phyloP scores from a whole-genome alignment of 139 green algal genomes.

The Chlorella vulgaris region DNA sequence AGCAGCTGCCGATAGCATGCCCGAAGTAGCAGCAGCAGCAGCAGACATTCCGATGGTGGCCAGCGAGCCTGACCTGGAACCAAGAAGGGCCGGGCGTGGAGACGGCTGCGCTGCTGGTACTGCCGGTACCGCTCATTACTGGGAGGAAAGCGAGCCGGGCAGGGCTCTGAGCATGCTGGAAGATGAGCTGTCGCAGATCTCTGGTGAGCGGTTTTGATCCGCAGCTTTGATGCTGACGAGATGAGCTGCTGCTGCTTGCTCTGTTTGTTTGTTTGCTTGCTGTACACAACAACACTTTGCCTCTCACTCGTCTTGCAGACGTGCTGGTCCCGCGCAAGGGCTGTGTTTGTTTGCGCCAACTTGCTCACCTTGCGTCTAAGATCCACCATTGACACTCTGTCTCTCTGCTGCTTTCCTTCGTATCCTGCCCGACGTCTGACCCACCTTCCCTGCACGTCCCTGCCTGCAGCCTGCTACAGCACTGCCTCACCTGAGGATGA shows the following conservation, averaged over 20 bases:
- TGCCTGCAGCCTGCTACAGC: background rate
- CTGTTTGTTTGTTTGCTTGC: too few species aligned
- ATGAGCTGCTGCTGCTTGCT: background rate
- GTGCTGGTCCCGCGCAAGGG: too few species aligned
- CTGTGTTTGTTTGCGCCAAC: too few species aligned
- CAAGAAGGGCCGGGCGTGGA: background rate
- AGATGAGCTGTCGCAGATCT: slow-evolving; percentile 40
- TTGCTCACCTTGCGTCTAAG: too few species aligned
- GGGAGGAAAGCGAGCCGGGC: slow-evolving; percentile 9
- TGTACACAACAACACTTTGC: too few species aligned
- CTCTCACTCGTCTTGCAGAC: too few species aligned
- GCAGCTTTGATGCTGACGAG: background rate
- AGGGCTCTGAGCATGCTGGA: slow-evolving; percentile 60
- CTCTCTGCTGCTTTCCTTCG: background rate
- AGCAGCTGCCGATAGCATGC: too few species aligned
- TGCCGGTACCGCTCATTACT: background rate
- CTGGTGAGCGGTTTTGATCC: background rate
- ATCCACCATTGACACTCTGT: too few species aligned
- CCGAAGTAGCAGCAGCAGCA: background rate
- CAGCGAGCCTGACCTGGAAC: background rate
- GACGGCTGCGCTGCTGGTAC: background rate
- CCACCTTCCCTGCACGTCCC: background rate
- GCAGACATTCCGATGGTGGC: background rate
- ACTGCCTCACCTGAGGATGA: background rate
- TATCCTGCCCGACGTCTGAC: background rate